A percentile compares a stretch with the other conserved stretches of the same genome.
These are phyloP conservation scores for Solanum hybrid DNA, from an alignment of 305 asterid species.

Conservation along the genomic window DNA sequence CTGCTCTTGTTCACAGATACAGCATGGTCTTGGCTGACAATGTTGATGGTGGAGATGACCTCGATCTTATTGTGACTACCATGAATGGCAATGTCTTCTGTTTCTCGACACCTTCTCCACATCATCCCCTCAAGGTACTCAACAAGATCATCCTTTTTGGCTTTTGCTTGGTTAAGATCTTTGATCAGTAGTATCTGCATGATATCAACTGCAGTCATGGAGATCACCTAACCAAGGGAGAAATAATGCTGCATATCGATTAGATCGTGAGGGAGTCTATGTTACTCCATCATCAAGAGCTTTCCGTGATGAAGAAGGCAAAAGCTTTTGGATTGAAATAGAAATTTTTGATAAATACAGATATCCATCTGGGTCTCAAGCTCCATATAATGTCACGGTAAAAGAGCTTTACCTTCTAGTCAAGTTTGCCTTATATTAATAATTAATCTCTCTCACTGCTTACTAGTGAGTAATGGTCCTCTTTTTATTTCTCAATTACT, in stretches of 20 bases:
- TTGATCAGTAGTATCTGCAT: conserved; percentile 10
- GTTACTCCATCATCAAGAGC: conserved; percentile 81
- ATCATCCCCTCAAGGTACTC: conserved; percentile 93
- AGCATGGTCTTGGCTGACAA: conserved; percentile 99
- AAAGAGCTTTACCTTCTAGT: conserved; percentile 6
- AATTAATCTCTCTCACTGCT: background rate
- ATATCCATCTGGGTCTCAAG: conserved; percentile 87
- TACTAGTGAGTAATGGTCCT: background rate
- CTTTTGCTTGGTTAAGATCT: conserved; percentile 7
- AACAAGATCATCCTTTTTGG: background rate
- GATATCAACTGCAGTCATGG: conserved; percentile 58
- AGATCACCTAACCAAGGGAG: conserved; percentile 81
- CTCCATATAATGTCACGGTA: conserved; percentile 95
- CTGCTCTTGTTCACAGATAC: conserved; percentile 46
- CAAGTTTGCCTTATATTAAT: background rate
- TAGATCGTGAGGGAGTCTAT: conserved; percentile 75
- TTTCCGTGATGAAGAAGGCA: conserved; percentile 97
- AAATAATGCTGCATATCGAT: conserved; percentile 64
- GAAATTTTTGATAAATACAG: conserved; percentile 78
- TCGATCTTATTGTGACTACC: conserved; percentile 92
- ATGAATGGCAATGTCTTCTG: conserved; percentile 99
- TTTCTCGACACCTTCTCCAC: conserved; percentile 93
- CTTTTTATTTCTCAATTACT: background rate
- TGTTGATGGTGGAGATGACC: conserved; percentile 98
- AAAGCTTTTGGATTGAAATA: conserved; percentile 81